Base-by-base conservation (phyloP, 257 asterid genomes). In the Solanum neorickii region DNA sequence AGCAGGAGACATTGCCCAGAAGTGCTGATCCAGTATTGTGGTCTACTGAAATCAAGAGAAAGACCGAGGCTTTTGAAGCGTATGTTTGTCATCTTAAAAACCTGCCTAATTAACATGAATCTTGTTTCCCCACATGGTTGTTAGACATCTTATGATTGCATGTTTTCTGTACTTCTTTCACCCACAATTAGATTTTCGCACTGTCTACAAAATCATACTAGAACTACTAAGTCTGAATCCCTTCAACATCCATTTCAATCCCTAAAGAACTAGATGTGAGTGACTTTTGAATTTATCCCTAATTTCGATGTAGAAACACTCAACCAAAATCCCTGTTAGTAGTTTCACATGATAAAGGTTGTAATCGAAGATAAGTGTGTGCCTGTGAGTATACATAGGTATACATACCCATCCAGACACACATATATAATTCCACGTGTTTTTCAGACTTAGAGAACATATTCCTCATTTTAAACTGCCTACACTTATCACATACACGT, bases 1-100 rank as follows among this genome's bases (percentile, higher is more conserved):
- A 90, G 89, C 99, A 97, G 91, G 97, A 96, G 86, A 88, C 94
- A 13, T 90, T 94, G 80, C 95, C 98, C 76, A 95, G 96, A 92
- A 93, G 87, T 89, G 94, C 91, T 82, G 95, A 97, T 93, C 99
- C 99, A 41, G 74, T 95, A 83, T 92, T 95, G 84, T 91, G 96
- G 94, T 93, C 98, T 49, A 83, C 90, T 91, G 97, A 97, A 83
- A 95, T 97, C 91, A 91, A 85, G 86, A 91, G 89, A 89, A 96
- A 87, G 91, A 84, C 96, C 16, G 94, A 95, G 86, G 91, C 93
- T 86, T 94, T 97, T 83, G 90, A 92, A 9, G 93, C 89, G 99
- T 97, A 95, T 75, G 99, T 93, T 86, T 87, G 10, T 18, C 78
- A 86, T 82, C 66, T 87, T 76, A 59, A 31, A 60, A 80, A 77